Percentiles rank a stretch among this genome's conserved stretches.
These are phyloP conservation scores for Cercospora citrullina DNA, from an alignment of 2,329 filamentous ascomycete genomes.

Conservation along the genomic window DNA sequence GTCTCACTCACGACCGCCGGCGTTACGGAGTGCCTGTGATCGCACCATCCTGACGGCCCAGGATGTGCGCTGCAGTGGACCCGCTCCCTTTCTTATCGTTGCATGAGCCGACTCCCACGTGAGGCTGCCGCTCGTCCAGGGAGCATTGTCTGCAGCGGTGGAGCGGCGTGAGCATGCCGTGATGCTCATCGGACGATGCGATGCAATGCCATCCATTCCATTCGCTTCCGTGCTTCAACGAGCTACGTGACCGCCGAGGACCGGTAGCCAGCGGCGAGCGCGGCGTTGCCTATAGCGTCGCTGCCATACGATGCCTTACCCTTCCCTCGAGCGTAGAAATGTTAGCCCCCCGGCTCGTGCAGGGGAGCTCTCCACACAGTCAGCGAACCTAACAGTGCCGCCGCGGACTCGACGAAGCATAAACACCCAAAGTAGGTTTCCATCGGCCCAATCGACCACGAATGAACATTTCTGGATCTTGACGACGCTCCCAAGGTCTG, in stretches of 20 bases:
- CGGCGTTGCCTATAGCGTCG: background rate
- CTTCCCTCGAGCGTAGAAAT: background rate
- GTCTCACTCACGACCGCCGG: constrained; percentile 5
- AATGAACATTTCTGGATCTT: background rate
- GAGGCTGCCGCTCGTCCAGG: background rate
- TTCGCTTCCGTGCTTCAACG: background rate
- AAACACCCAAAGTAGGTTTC: background rate
- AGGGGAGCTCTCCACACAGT: constrained; percentile 12
- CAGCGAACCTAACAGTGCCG: constrained; percentile 1
- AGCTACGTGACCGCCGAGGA: background rate
- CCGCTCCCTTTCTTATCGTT: background rate
- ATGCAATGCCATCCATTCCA: background rate
- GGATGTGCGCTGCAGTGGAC: background rate
- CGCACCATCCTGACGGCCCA: background rate
- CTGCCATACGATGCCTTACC: background rate
- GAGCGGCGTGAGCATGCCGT: background rate
- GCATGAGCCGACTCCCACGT: background rate
- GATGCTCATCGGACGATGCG: background rate
- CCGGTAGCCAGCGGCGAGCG: constrained; percentile 5
- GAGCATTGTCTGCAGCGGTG: constrained; percentile 1
- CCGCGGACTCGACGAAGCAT: background rate
- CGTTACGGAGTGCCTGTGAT: background rate
- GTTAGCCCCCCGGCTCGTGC: background rate
- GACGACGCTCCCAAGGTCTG: background rate
- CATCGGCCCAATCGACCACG: constrained; percentile 3